These are phyloP conservation scores for Stagonosporopsis cucurbitacearum DNA, from an alignment of 2,329 filamentous ascomycete genomes.

Conservation along the genomic window DNA sequence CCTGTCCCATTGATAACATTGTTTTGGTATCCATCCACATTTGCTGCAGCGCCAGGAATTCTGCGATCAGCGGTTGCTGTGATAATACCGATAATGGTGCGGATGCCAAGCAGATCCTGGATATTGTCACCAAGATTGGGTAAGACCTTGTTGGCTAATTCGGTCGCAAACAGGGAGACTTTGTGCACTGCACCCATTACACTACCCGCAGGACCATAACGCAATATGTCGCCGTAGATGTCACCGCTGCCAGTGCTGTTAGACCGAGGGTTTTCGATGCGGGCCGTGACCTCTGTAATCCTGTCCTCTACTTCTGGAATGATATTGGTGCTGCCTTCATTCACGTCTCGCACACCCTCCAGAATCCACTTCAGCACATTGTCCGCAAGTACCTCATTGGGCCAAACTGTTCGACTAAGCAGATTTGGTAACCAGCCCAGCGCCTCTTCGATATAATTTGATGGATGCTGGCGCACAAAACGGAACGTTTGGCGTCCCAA, in stretches of 20 bases:
- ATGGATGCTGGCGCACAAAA: slow-evolving; percentile 40
- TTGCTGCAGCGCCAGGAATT: slow-evolving; percentile 36
- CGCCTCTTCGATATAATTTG: slow-evolving; percentile 35
- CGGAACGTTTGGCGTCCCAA: slow-evolving; percentile 45
- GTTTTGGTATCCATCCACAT: slow-evolving; percentile 34
- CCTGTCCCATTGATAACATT: slow-evolving; percentile 21
- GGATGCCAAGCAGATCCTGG: slow-evolving; percentile 36
- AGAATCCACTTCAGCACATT: slow-evolving; percentile 42
- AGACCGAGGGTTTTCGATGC: slow-evolving; percentile 19
- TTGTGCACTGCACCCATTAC: slow-evolving; percentile 27
- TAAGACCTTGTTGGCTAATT: slow-evolving; percentile 27
- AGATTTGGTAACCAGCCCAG: slow-evolving; percentile 37
- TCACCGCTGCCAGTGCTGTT: slow-evolving; percentile 40
- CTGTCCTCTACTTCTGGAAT: slow-evolving; percentile 27
- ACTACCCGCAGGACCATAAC: slow-evolving; percentile 39
- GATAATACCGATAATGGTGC: slow-evolving; percentile 37
- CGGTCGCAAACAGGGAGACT: slow-evolving; percentile 4
- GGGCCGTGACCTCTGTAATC: slow-evolving; percentile 22
- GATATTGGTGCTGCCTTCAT: slow-evolving; percentile 16
- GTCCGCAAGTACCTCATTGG: slow-evolving; percentile 44
- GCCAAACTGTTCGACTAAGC: slow-evolving; percentile 38
- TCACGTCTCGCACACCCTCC: slow-evolving; percentile 29
- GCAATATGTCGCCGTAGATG: slow-evolving; percentile 39
- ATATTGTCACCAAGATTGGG: slow-evolving; percentile 40
- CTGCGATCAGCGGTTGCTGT: slow-evolving; percentile 42